Conservation (phyloP, 1,284 basidiomycete genomes). For the Apiotrichum montevideense region DNA sequence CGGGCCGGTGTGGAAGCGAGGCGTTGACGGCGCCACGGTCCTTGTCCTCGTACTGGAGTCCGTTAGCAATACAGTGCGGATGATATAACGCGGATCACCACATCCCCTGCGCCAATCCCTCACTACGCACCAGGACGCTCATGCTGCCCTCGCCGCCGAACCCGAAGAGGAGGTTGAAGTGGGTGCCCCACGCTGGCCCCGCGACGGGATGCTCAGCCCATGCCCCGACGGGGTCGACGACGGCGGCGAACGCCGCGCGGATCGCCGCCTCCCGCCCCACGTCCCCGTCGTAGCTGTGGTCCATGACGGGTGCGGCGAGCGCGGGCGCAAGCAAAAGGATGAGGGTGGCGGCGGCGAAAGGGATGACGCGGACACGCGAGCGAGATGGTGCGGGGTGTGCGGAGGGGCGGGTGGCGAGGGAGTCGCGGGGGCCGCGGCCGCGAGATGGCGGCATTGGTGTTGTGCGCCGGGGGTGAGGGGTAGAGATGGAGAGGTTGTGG, state of each 20-base stretch:
- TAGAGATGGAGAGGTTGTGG: neutral
- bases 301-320: no score
- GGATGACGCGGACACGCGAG: no score
- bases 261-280: neutral
- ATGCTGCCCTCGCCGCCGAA: slow-evolving; percentile 1
- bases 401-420: neutral
- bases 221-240: slow-evolving; percentile 1
- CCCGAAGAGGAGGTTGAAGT: neutral
- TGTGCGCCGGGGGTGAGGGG: neutral
- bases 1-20: slow-evolving; percentile 43
- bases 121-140: neutral
- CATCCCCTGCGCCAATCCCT: no score
- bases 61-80: neutral
- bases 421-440: neutral
- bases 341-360: no score
- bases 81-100: no score
- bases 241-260: slow-evolving; percentile 1
- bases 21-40: slow-evolving; percentile 20
- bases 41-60: neutral
- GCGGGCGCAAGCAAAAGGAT: no score
- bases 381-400: neutral
- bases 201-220: neutral
- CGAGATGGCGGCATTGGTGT: neutral
- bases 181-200: neutral
- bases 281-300: neutral